Percentiles rank a stretch among this genome's conserved stretches.
Conservation (phyloP, 371 early-diverging fungal genomes). For the Sanchytrium tribonematis region DNA sequence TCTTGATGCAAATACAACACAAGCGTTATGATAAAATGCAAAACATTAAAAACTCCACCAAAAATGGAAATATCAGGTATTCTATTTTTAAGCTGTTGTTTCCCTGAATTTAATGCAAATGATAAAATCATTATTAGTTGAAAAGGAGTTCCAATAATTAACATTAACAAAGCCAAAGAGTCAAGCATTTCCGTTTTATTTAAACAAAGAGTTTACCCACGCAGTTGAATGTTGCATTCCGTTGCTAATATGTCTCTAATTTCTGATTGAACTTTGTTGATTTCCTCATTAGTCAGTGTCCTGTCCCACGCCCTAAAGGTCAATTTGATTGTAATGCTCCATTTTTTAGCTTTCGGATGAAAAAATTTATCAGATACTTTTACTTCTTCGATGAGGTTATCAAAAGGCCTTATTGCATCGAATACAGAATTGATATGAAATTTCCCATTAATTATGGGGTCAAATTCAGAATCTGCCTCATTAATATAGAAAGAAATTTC, state of each 20-base stretch:
- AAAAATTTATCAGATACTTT: slow-evolving; percentile 54
- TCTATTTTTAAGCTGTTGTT: background rate
- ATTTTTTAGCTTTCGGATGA: slow-evolving; percentile 48
- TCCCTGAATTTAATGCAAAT: background rate
- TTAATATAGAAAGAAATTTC: slow-evolving; percentile 80
- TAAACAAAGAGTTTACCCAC: slow-evolving; percentile 14
- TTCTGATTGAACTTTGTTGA: slow-evolving; percentile 55
- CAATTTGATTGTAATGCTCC: slow-evolving; percentile 68
- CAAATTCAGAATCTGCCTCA: background rate
- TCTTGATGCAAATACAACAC: background rate
- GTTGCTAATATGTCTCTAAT: slow-evolving; percentile 34
- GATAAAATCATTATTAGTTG: background rate
- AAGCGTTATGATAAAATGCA: background rate
- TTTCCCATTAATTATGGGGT: slow-evolving; percentile 4
- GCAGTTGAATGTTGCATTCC: slow-evolving; percentile 40
- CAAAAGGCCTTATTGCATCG: slow-evolving; percentile 66
- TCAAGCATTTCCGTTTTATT: background rate
- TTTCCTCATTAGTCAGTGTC: slow-evolving; percentile 69
- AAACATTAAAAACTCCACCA: background rate
- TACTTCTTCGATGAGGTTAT: slow-evolving; percentile 72
- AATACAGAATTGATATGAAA: slow-evolving; percentile 78
- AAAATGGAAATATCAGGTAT: background rate
- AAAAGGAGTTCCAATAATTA: background rate
- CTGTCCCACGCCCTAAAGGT: slow-evolving; percentile 45
- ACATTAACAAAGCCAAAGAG: background rate